phyloP scores from a whole-genome alignment of 208 protist genomes.

The Leishmania turanica region DNA sequence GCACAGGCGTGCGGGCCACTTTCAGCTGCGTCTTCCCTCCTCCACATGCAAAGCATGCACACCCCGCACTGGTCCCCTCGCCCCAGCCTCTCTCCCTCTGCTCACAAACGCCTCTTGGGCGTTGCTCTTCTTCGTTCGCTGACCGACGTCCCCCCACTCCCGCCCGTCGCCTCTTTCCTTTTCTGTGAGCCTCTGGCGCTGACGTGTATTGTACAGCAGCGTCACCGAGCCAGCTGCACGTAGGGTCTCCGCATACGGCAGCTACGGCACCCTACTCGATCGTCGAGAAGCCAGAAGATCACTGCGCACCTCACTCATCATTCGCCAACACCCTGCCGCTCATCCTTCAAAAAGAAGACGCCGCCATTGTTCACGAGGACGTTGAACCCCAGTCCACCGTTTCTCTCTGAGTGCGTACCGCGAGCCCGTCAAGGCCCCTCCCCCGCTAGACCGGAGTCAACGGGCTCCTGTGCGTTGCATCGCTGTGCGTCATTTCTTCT shows the following conservation, averaged over 20 bases:
- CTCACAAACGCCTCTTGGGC: neutral
- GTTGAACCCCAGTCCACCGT: neutral
- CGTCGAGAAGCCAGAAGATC: neutral
- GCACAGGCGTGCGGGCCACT: neutral
- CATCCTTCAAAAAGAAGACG: neutral
- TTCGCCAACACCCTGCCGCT: neutral
- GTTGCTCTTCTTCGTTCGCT: neutral
- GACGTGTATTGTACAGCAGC: neutral
- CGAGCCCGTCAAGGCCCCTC: constrained; percentile 3
- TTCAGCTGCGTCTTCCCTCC: neutral
- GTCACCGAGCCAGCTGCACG: neutral
- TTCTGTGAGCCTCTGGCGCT: neutral
- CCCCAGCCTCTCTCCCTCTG: neutral
- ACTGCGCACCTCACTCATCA: neutral
- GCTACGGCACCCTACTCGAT: neutral
- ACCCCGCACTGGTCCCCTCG: neutral
- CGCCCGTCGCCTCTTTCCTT: neutral
- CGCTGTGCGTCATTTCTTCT: neutral
- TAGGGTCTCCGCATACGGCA: neutral
- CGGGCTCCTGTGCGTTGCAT: neutral
- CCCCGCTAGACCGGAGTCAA: neutral
- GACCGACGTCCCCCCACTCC: neutral
- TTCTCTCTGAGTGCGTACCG: neutral
- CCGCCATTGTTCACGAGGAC: neutral
- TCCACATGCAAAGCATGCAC: neutral